Conservation (phyloP, 257 asterid genomes). For the Fraxinus cuspidata region DNA sequence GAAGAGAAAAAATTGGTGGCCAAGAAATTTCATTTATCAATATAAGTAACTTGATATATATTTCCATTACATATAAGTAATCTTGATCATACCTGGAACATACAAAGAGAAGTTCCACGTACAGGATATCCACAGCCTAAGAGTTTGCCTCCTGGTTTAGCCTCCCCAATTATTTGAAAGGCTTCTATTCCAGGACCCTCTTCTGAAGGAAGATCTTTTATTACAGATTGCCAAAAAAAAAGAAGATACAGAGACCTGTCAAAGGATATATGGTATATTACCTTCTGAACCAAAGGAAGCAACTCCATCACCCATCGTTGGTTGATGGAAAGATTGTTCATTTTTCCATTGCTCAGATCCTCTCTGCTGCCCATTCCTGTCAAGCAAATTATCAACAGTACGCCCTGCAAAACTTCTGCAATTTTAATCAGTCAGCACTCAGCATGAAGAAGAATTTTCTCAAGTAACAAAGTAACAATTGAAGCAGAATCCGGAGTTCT, state of each 20-base stretch:
- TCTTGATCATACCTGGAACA: constrained; percentile 79
- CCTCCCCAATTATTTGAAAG: constrained; percentile 93
- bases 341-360: constrained; percentile 51
- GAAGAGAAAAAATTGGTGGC: constrained; percentile 26
- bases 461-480: constrained; percentile 11
- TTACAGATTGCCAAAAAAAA: constrained; percentile 28
- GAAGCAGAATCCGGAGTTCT: not conserved
- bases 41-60: constrained; percentile 11
- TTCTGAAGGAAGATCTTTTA: constrained; percentile 40
- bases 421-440: constrained; percentile 40
- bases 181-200: constrained; percentile 91
- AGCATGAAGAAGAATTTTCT: constrained; percentile 21
- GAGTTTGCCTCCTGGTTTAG: constrained; percentile 89
- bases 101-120: constrained; percentile 96
- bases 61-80: constrained; percentile 9
- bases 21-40: constrained; percentile 19
- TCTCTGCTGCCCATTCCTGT: constrained; percentile 47
- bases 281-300: constrained; percentile 75
- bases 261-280: constrained; percentile 30
- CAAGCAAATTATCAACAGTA: constrained; percentile 43
- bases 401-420: constrained; percentile 64
- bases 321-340: constrained; percentile 52
- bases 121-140: constrained; percentile 94
- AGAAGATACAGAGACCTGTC: constrained; percentile 12
- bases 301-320: constrained; percentile 43